Percentiles rank a stretch among this genome's conserved stretches.
phyloP scores from a whole-genome alignment of 2,329 filamentous ascomycete genomes.

The Akanthomyces dipterigenus region DNA sequence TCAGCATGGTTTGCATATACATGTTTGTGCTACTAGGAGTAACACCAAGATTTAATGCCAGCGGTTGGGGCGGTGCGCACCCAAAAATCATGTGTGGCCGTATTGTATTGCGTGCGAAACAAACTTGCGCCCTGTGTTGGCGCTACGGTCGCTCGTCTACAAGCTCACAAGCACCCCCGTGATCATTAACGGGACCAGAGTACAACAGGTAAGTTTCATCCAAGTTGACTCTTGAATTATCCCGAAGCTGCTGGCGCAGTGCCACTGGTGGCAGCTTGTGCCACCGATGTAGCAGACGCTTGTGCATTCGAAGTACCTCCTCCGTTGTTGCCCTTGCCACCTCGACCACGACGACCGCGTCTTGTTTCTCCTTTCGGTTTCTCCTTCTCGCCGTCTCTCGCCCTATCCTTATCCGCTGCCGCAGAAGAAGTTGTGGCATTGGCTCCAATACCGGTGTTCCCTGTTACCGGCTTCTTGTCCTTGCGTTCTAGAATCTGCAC shows the following conservation, averaged over 20 bases:
- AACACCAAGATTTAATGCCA: neutral
- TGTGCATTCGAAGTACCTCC: constrained; percentile 9
- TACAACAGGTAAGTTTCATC: neutral
- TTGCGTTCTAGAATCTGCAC: constrained; percentile 83
- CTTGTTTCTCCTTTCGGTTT: constrained; percentile 23
- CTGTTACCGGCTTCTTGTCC: constrained; percentile 41
- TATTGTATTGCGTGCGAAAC: neutral
- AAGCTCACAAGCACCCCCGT: neutral
- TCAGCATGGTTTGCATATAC: neutral
- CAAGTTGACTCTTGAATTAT: constrained; percentile 6
- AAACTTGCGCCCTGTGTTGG: neutral
- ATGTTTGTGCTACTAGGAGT: neutral
- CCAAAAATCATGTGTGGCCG: neutral
- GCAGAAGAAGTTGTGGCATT: constrained; percentile 6
- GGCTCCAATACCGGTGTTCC: constrained; percentile 2
- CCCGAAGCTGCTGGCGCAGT: constrained; percentile 3
- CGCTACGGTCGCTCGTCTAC: neutral
- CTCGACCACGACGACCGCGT: constrained; percentile 27
- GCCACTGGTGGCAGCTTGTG: neutral
- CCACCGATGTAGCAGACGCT: constrained; percentile 1
- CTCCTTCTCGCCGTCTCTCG: constrained; percentile 18
- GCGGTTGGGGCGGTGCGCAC: neutral
- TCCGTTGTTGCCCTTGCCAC: constrained; percentile 19
- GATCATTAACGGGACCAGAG: neutral
- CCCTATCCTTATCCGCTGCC: constrained; percentile 13